Base-by-base conservation (phyloP, 2,329 filamentous ascomycete genomes). In the Bipolaris oryzae region DNA sequence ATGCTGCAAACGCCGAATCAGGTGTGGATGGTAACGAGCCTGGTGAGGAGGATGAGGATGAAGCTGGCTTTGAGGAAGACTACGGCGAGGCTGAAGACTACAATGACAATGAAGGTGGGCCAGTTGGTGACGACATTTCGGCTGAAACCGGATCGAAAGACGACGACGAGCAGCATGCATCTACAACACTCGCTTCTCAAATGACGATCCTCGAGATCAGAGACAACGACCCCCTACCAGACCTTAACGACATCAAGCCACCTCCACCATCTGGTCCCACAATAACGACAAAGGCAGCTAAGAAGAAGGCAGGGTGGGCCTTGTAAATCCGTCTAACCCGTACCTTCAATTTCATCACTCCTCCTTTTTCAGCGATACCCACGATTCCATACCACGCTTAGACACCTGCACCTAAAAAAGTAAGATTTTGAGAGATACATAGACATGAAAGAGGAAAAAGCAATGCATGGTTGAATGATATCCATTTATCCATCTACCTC, bases 1-100 rank as follows among this genome's bases (percentile, higher is more conserved):
- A 84, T 66, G 79, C 81, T 18, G 73, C 72, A 31, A 75, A 71
- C 9, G 63, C 65, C 5, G 70, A 71, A 10, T 68, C 72, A 5
- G 68, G 60, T 2, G 64, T 60, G 3, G 60, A 58, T 6, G 63
- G 66, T 9, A 69, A 59, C 0, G 63, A 63, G 2, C 56, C 59
- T 11, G 66, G 57, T 11, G 52, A 58, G 1, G 50, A 61, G 1
- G 58, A 20, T 6, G 52, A 39, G 2, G 38, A 43, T 31, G 28
- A 7, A 18, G 23, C 10, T 20, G 35, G 11, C 18, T 21, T 16
- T 13, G 20, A 37, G 1, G 44, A 53, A 16, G 39, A 62, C 1
- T 61, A 62, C 2, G 57, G 55, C 7, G 35, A 28, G 3, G 57
- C 59, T 9, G 60, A 60, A 0, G 46, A 37, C 13, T 50, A 61